A percentile compares a stretch with the other conserved stretches of the same genome.
These are phyloP conservation scores for Tuctoria greenei DNA, from an alignment of 176 grass and related monocot genomes.

Conservation along the genomic window DNA sequence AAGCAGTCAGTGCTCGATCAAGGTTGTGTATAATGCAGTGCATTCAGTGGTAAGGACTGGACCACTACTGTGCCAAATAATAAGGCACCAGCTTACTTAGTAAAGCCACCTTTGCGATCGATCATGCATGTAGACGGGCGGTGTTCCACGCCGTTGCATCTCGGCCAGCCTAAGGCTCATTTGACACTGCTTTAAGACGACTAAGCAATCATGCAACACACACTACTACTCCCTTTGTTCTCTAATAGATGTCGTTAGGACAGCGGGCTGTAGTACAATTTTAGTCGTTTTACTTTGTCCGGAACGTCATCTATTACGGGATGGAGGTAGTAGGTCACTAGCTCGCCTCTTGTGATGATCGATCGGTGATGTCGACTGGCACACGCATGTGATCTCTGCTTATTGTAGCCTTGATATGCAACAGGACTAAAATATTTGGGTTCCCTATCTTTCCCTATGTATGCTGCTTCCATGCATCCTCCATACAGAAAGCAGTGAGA, in stretches of 20 bases:
- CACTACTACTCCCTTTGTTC: too few species aligned
- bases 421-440: slow-evolving; percentile 23
- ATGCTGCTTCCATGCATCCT: neutral
- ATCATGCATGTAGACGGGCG: neutral
- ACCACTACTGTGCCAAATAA: neutral
- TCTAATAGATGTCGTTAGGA: too few species aligned
- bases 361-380: neutral
- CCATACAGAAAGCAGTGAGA: neutral
- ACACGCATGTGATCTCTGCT: slow-evolving; percentile 30
- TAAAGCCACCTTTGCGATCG: neutral
- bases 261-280: too few species aligned
- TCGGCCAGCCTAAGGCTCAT: slow-evolving; percentile 3
- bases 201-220: neutral
- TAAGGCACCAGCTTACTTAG: neutral
- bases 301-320: too few species aligned
- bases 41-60: neutral
- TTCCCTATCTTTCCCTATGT: neutral
- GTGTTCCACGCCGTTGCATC: neutral
- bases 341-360: too few species aligned
- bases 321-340: too few species aligned
- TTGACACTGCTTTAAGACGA: neutral
- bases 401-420: slow-evolving; percentile 31
- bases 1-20: neutral
- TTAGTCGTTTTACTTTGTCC: too few species aligned
- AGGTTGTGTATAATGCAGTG: neutral